Base-by-base conservation (phyloP, 768 basidiomycete species). In the Podaxis rugospora region DNA sequence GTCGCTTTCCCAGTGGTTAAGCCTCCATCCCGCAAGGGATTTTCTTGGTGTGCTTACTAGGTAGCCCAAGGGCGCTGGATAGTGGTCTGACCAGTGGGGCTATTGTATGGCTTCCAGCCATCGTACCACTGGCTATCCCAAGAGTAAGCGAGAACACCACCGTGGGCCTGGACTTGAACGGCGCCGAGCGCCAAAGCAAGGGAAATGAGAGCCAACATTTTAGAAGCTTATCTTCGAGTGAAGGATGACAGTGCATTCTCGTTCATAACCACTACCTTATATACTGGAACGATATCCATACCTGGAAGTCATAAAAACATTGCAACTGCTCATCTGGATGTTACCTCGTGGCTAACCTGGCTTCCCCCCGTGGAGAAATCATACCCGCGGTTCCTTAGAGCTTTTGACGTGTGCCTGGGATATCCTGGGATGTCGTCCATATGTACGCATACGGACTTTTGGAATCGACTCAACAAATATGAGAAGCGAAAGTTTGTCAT, bases 31-130 rank as follows among this genome's bases (percentile, higher is more conserved):
- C 13, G 11, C 36, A 13, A 52, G 58, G 18, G 2, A 21, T 44
- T 6, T 7, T 9, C 4, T 7, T 0, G 23, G 46, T 27, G 3
- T 16, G 66, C 74, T 47, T 63, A 81, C 79, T 77, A 81, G 37
- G 74, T 71, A 3, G 75, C 64, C 79, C 79, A 81, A 18, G 77
- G 78, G 18, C 79, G 71, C 58, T 79, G 71, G 53, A 81, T 81
- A 18, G 66, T 57, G 5, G 76, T 74, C 67, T 80, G 79, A 4
- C 78, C 78, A 9, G 63, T 64, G 10, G 78, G 74, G 5, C 72
- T 67, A 67, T 81, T 76, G 68, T 81, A 81, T 16, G 79, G 75
- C 27, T 63, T 50, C 74, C 75, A 79, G 14, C 80, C 80, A 25
- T 71, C 62, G 68, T 80, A 81, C 68, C 69, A 72, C 14, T 68